Conservation (phyloP, 345 rosid genomes). For the Eucalyptus guilfoylei region DNA sequence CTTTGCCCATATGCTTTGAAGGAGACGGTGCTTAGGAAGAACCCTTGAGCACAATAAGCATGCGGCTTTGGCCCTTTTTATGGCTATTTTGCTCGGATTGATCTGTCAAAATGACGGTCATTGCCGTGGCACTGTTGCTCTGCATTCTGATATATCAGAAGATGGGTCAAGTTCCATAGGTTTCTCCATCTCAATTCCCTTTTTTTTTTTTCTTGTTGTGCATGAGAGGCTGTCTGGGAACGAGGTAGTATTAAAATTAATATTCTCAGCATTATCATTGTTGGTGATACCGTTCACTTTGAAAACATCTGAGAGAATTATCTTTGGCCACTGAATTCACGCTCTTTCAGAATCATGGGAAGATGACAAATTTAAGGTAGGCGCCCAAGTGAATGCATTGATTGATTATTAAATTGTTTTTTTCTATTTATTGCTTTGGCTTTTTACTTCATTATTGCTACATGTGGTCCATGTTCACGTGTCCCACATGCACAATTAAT, state of each 20-base stretch:
- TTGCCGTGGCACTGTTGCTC: neutral
- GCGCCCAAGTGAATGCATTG: neutral
- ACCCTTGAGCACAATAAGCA: neutral
- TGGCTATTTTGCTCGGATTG: neutral
- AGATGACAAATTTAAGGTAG: neutral
- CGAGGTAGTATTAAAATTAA: neutral
- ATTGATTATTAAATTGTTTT: too few species aligned
- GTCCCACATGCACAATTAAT: neutral
- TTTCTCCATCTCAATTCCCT: neutral
- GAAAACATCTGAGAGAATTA: neutral
- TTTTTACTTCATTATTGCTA: neutral
- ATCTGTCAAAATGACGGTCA: neutral
- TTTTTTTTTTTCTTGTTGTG: neutral
- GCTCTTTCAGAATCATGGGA: neutral
- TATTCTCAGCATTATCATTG: neutral
- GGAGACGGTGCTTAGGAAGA: constrained; percentile 47
- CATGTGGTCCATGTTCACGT: neutral
- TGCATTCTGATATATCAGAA: neutral
- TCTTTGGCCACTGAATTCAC: neutral
- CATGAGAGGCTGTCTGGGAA: neutral
- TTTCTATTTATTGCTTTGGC: neutral
- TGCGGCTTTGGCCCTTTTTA: neutral
- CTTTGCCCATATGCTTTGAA: constrained; percentile 77
- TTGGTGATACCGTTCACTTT: neutral
- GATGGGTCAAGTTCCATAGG: neutral